Evolutionary conservation across 2,329 filamentous ascomycete species (phyloP).

Genomic region (Penicillium sp.): DNA sequence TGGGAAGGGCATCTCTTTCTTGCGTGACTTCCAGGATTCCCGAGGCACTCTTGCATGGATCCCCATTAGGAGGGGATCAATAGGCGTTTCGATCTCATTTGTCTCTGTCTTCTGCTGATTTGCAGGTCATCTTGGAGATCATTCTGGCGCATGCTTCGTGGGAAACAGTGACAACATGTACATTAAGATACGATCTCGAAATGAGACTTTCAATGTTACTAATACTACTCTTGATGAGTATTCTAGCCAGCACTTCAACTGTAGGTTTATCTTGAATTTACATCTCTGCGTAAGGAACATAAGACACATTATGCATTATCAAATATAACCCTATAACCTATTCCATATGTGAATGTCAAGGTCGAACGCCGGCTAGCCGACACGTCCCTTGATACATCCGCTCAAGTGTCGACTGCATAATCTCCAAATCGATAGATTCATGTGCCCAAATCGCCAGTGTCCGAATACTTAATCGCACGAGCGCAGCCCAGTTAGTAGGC

Average conservation of each 20-base stretch:
- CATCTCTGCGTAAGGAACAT: no score
- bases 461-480: constrained; percentile 16
- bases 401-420: constrained; percentile 18
- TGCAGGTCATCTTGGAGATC: constrained; percentile 2
- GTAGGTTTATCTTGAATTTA: no score
- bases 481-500: constrained; percentile 18
- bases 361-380: constrained; percentile 14
- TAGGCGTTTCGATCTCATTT: neutral
- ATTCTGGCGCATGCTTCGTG: constrained; percentile 1
- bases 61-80: neutral
- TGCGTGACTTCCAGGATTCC: neutral
- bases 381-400: constrained; percentile 22
- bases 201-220: constrained; percentile 1
- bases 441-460: constrained; percentile 15
- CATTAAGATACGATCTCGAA: constrained; percentile 5
- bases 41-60: constrained; percentile 7
- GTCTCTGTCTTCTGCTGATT: neutral
- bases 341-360: neutral
- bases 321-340: no score
- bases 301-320: no score
- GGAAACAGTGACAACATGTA: constrained; percentile 1
- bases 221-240: neutral
- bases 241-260: no score
- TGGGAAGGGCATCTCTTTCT: neutral
- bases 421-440: constrained; percentile 18